Evolutionary conservation across 768 basidiomycete species (phyloP).

Genomic region (Boletus subparvulus): DNA sequence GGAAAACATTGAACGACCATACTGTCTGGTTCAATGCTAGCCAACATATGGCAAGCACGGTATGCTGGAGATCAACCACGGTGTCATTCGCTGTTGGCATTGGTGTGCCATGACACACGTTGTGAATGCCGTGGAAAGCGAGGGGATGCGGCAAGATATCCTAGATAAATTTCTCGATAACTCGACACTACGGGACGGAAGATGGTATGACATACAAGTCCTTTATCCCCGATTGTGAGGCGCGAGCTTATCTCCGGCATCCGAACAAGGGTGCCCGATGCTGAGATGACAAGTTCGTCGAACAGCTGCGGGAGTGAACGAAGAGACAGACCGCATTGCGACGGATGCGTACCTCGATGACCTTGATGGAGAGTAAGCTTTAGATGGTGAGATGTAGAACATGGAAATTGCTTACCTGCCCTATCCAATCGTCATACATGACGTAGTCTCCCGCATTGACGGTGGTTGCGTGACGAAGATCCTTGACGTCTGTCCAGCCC

Average conservation of each 20-base stretch:
- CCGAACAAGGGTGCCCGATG: constrained; percentile 64
- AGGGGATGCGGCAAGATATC: constrained; percentile 63
- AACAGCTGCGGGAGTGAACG: constrained; percentile 56
- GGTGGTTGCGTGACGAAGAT: constrained; percentile 55
- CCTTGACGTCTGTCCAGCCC: constrained; percentile 61
- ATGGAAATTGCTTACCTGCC: constrained; percentile 59
- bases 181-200: not conserved
- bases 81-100: constrained; percentile 51
- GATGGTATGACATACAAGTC: constrained; percentile 48
- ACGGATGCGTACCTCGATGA: constrained; percentile 64
- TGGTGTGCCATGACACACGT: constrained; percentile 44
- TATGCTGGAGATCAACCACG: constrained; percentile 72
- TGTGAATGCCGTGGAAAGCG: constrained; percentile 47
- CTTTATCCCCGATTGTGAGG: constrained; percentile 72
- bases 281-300: constrained; percentile 76
- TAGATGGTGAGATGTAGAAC: constrained; percentile 3
- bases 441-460: constrained; percentile 83
- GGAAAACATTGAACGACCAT: constrained; percentile 19
- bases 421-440: constrained; percentile 82
- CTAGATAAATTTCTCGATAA: constrained; percentile 35
- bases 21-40: constrained; percentile 86
- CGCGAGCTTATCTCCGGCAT: constrained; percentile 78
- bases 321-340: not conserved
- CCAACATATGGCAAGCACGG: constrained; percentile 81
- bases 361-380: constrained; percentile 38